Percentiles rank a stretch among this genome's conserved stretches.
Evolutionary conservation across 2,329 filamentous ascomycete genomes (phyloP).

Genomic region (Coniochaeta prunicola): DNA sequence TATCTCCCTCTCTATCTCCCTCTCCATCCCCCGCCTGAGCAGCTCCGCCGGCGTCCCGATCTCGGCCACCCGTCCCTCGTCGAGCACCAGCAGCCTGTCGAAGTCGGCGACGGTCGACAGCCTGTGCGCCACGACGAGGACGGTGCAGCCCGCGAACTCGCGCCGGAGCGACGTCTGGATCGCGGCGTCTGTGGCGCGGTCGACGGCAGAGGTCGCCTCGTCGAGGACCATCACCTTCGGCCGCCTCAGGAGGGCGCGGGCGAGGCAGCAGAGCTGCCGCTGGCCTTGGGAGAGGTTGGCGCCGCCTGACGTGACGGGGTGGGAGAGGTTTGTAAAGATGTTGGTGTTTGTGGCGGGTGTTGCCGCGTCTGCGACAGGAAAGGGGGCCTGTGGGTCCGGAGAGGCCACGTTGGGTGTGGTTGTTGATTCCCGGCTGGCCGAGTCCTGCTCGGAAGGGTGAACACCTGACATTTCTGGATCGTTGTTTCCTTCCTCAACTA

Average conservation of each 20-base stretch:
- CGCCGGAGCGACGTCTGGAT: constrained; percentile 50
- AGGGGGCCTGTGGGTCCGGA: not conserved
- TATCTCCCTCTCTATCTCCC: constrained; percentile 8
- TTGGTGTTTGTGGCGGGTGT: constrained; percentile 7
- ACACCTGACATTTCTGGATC: constrained; percentile 23
- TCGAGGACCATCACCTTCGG: constrained; percentile 34
- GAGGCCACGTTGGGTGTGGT: not conserved
- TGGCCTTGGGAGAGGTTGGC: constrained; percentile 37
- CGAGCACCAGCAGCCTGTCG: constrained; percentile 41
- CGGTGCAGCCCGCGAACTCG: constrained; percentile 41
- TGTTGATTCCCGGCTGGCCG: not conserved
- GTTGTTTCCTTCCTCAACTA: constrained; percentile 39
- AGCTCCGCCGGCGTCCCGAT: constrained; percentile 28
- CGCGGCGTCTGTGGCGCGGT: constrained; percentile 46
- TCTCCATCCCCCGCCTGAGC: constrained; percentile 27
- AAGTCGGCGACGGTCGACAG: constrained; percentile 42
- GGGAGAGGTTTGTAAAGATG: constrained; percentile 23
- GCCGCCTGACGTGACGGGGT: constrained; percentile 22
- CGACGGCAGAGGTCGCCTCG: constrained; percentile 41
- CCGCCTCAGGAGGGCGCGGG: constrained; percentile 33
- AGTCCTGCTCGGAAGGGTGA: constrained; percentile 1
- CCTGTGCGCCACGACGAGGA: constrained; percentile 34
- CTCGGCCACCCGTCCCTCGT: constrained; percentile 39
- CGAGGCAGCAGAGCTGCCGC: constrained; percentile 40
- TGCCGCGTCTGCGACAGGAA: not conserved